These are phyloP conservation scores for Arctium lappa DNA, from an alignment of 129 eudicot species.

Conservation along the genomic window DNA sequence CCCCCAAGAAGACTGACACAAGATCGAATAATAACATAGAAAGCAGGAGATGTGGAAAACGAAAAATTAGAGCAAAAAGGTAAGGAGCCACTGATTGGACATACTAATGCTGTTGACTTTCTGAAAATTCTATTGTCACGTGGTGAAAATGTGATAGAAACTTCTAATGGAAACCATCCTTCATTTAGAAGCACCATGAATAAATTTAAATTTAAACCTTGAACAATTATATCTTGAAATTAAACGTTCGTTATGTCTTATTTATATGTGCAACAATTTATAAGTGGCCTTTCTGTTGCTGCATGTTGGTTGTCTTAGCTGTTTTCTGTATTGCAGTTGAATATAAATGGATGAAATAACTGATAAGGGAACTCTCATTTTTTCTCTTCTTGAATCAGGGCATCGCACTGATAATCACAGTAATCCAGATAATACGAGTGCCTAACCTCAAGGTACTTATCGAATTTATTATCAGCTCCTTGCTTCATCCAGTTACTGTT, in stretches of 20 bases:
- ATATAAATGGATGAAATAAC: background rate
- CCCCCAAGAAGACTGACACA: background rate
- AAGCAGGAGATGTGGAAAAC: background rate
- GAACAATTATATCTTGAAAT: background rate
- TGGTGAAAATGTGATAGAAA: background rate
- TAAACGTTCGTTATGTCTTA: too few relatives aligned
- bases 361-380: constrained; percentile 10
- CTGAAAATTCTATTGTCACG: background rate
- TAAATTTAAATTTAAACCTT: background rate
- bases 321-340: background rate
- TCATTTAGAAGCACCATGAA: background rate
- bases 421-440: constrained; percentile 90
- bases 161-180: background rate
- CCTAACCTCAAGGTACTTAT: constrained; percentile 89
- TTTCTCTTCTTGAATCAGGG: constrained; percentile 59
- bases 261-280: background rate
- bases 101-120: background rate
- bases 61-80: background rate
- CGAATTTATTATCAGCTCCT: constrained; percentile 8
- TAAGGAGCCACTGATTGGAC: background rate
- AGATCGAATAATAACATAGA: background rate
- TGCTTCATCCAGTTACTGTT: constrained; percentile 16
- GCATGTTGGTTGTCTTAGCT: background rate
- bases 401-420: constrained; percentile 91
- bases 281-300: background rate